Conservation (phyloP, 352 stramenopile species). For the Globisporangium irregulare region DNA sequence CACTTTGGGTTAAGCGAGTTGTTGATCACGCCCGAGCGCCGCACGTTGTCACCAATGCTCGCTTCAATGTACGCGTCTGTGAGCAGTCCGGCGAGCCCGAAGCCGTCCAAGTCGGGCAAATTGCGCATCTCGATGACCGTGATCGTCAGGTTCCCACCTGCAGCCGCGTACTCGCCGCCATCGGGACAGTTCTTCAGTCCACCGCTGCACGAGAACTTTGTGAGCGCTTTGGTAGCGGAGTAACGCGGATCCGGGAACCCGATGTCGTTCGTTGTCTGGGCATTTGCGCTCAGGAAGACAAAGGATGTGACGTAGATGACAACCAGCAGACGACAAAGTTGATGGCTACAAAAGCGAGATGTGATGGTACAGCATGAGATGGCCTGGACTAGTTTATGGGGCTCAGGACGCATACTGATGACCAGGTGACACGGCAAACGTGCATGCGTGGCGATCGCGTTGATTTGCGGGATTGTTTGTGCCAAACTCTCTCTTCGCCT, state of each 20-base stretch:
- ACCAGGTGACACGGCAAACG: not conserved
- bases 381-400: not conserved
- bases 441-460: not conserved
- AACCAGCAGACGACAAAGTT: not conserved
- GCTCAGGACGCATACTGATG: not conserved
- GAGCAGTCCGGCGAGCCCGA: slow-evolving; percentile 52
- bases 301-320: not conserved
- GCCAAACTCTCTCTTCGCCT: not conserved
- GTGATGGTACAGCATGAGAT: not conserved
- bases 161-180: slow-evolving; percentile 60
- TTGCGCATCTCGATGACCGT: slow-evolving; percentile 85
- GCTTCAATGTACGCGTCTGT: slow-evolving; percentile 82
- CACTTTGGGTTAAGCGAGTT: slow-evolving; percentile 65
- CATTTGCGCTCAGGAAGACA: not conserved
- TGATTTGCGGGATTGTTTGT: not conserved
- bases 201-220: slow-evolving; percentile 70
- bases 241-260: slow-evolving; percentile 69
- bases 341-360: not conserved
- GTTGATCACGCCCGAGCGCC: slow-evolving; percentile 39
- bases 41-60: slow-evolving; percentile 68
- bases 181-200: slow-evolving; percentile 66
- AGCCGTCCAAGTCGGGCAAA: slow-evolving; percentile 78
- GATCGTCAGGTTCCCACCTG: slow-evolving; percentile 86
- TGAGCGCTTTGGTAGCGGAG: slow-evolving; percentile 42
- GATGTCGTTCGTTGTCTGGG: slow-evolving; percentile 56